Percentiles rank a stretch among this genome's conserved stretches.
These are phyloP conservation scores for Gnaphalium uliginosum DNA, from an alignment of 129 eudicot species.

Conservation along the genomic window DNA sequence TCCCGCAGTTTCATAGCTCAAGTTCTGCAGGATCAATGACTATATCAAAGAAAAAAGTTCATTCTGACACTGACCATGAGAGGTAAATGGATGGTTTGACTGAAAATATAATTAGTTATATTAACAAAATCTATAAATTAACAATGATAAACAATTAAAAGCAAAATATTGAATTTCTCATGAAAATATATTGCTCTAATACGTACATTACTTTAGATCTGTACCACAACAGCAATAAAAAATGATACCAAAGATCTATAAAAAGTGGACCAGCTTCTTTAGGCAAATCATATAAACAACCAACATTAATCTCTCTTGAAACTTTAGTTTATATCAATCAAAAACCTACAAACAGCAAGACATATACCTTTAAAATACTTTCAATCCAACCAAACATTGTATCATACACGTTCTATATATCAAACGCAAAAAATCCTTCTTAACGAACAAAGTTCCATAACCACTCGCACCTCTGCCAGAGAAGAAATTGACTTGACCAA, in stretches of 20 bases:
- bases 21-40: too few species aligned
- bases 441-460: constrained; percentile 35
- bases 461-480: constrained; percentile 22
- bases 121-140: too few species aligned
- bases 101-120: too few species aligned
- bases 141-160: too few species aligned
- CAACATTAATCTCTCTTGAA: not conserved
- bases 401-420: constrained; percentile 34
- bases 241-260: not conserved
- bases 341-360: constrained; percentile 3
- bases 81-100: too few species aligned
- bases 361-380: constrained; percentile 23
- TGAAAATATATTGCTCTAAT: too few species aligned
- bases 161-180: too few species aligned
- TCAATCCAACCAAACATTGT: constrained; percentile 29
- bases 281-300: constrained; percentile 2
- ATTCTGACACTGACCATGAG: too few species aligned
- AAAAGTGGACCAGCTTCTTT: not conserved
- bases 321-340: not conserved
- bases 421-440: constrained; percentile 17
- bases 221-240: too few species aligned
- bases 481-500: constrained; percentile 30
- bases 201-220: too few species aligned
- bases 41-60: too few species aligned
- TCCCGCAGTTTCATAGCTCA: too few species aligned